Evolutionary conservation across 495 filamentous ascomycete species (phyloP), one percentile per base, ranked within the genome.

Genomic region (Neurospora sp.): DNA sequence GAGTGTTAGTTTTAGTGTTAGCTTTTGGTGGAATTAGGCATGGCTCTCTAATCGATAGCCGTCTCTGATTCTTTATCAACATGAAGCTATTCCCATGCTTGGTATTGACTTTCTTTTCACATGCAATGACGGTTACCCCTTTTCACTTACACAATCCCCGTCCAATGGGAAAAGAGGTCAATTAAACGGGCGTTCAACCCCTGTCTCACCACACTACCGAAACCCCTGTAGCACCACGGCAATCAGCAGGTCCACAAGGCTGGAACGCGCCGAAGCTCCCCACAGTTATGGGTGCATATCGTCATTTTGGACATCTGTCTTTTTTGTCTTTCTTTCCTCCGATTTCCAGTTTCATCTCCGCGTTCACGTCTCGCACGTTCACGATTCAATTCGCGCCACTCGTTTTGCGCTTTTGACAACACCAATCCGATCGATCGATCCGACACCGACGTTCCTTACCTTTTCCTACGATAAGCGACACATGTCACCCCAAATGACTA

Each of bases 21-120:
- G 94, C 81, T 99, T 97, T 80, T 99, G 96, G 96, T 99, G 94
- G 93, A 91, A 92, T 7, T 27, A 27, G n/a, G n/a, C n/a, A n/a
- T n/a, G n/a, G n/a, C n/a, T n/a, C n/a, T n/a, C n/a, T n/a, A n/a
- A n/a, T n/a, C n/a, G n/a, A n/a, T n/a, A n/a, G n/a, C n/a, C n/a
- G n/a, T n/a, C n/a, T n/a, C n/a, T n/a, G n/a, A n/a, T n/a, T n/a
- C n/a, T n/a, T n/a, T 2, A 42, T 42, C 41, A 48, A 20, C 44
- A 1, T 20, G 44, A 48, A 48, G 44, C 8, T 48, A 48, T 48
- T 48, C 44, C 3, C n/a, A 20, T 9, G 44, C 18, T 20, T 48
- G 44, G 11, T 44, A 8, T 48, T 9, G 8, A 10, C 44, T 23
- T 48, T 4, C 7, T 20, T 54, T 54, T 54, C 46, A 54, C 46